phyloP scores from a whole-genome alignment of 352 stramenopile species.

The Globisporangium cystogenes region DNA sequence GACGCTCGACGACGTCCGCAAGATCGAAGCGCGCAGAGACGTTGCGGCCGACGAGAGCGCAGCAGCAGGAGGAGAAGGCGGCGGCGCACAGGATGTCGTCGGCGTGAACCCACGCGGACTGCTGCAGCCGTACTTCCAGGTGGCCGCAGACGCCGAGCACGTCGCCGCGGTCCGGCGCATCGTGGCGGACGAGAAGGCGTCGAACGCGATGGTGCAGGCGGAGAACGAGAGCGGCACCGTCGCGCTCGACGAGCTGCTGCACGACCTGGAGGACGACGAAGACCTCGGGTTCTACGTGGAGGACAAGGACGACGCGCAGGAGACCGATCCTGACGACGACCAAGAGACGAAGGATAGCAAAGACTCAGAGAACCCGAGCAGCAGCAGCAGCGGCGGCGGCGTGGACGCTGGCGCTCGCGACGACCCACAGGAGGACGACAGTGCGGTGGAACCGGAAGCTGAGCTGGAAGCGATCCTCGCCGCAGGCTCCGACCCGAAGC shows the following conservation, averaged over 20 bases:
- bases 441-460: slow-evolving; percentile 31
- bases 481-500: slow-evolving; percentile 1
- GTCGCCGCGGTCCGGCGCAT: slow-evolving; percentile 45
- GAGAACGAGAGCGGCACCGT: slow-evolving; percentile 42
- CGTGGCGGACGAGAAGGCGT: slow-evolving; percentile 62
- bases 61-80: too few species aligned
- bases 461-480: slow-evolving; percentile 50
- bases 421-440: neutral
- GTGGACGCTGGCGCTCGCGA: neutral
- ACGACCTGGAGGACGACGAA: slow-evolving; percentile 65
- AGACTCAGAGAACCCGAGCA: neutral
- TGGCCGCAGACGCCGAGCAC: slow-evolving; percentile 42
- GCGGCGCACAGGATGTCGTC: slow-evolving; percentile 24
- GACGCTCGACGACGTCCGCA: slow-evolving; percentile 35
- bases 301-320: slow-evolving; percentile 20
- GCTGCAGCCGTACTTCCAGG: slow-evolving; percentile 67
- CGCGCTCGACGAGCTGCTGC: slow-evolving; percentile 59
- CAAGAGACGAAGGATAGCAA: slow-evolving; percentile 2
- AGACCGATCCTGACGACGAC: slow-evolving; percentile 1
- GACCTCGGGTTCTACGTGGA: slow-evolving; percentile 55
- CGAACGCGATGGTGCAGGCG: slow-evolving; percentile 42
- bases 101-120: slow-evolving; percentile 47
- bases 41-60: neutral
- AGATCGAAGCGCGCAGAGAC: neutral
- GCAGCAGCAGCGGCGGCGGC: too few species aligned